phyloP scores from a whole-genome alignment of 305 asterid species.

The Fraxinus sp. region DNA sequence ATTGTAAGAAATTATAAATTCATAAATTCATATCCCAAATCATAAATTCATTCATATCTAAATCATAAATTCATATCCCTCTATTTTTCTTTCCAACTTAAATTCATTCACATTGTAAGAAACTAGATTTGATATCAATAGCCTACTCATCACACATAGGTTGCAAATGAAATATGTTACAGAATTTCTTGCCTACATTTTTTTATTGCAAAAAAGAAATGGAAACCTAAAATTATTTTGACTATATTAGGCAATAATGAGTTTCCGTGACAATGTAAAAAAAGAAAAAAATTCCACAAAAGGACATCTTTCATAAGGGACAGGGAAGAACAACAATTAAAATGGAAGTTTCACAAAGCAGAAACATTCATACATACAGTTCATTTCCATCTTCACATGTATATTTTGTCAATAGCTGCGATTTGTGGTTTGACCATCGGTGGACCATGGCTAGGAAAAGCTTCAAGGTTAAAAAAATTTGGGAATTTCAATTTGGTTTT shows the following conservation, averaged over 20 bases:
- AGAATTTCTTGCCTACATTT: slow-evolving; percentile 87
- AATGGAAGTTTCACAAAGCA: not conserved
- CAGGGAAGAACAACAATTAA: not conserved
- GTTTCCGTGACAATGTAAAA: slow-evolving; percentile 10
- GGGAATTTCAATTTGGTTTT: no score
- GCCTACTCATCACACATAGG: slow-evolving; percentile 98
- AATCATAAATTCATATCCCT: no score
- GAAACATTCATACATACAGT: slow-evolving; percentile 67
- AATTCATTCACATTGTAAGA: not conserved
- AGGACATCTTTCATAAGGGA: not conserved
- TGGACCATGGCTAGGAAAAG: no score
- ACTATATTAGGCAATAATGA: slow-evolving; percentile 17
- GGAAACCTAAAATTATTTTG: slow-evolving; percentile 59
- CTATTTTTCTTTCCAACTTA: no score
- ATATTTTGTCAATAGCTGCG: slow-evolving; percentile 25
- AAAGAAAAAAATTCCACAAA: not conserved
- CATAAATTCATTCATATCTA: no score
- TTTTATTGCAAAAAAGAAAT: slow-evolving; percentile 11
- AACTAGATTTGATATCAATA: slow-evolving; percentile 15
- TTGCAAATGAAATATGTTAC: slow-evolving; percentile 98
- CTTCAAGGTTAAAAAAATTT: no score
- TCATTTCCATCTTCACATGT: slow-evolving; percentile 96
- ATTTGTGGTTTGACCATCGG: no score
- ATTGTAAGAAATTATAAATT: no score
- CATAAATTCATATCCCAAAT: no score